Conservation (phyloP, 1,139 yeast species). For the Eremothecium sinecaudum region DNA sequence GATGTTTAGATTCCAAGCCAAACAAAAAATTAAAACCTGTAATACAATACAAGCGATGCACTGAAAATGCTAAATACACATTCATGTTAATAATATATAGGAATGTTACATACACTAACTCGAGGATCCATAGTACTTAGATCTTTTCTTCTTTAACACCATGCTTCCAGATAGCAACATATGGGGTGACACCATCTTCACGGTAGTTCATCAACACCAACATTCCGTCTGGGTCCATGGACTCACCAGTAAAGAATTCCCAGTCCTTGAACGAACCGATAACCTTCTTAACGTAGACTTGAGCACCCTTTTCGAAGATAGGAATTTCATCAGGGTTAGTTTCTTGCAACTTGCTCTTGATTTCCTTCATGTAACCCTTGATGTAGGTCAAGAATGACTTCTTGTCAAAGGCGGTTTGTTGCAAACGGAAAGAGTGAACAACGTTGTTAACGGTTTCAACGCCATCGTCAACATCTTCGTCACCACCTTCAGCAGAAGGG, state of each 20-base stretch:
- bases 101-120: too few relatives aligned
- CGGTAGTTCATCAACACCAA: constrained; percentile 97
- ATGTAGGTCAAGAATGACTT: constrained; percentile 92
- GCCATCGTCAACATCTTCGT: constrained; percentile 74
- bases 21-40: too few relatives aligned
- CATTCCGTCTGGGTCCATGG: constrained; percentile 99
- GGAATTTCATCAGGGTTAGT: constrained; percentile 76
- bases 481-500: constrained; percentile 97
- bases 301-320: constrained; percentile 93
- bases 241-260: constrained; percentile 99
- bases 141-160: constrained; percentile 85
- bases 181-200: constrained; percentile 98
- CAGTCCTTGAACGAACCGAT: constrained; percentile 92
- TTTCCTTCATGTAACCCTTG: constrained; percentile 96
- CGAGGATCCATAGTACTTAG: constrained; percentile 44
- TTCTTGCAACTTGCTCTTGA: constrained; percentile 85
- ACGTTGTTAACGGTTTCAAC: constrained; percentile 91
- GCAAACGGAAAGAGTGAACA: constrained; percentile 97
- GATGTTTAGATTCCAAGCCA: too few relatives aligned
- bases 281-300: constrained; percentile 90
- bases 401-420: constrained; percentile 92
- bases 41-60: too few relatives aligned
- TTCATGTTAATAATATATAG: too few relatives aligned
- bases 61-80: too few relatives aligned
- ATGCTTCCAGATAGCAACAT: constrained; percentile 96